Evolutionary conservation across 768 basidiomycete genomes (phyloP).

Genomic region (Boletus pseudo-olivaceus): DNA sequence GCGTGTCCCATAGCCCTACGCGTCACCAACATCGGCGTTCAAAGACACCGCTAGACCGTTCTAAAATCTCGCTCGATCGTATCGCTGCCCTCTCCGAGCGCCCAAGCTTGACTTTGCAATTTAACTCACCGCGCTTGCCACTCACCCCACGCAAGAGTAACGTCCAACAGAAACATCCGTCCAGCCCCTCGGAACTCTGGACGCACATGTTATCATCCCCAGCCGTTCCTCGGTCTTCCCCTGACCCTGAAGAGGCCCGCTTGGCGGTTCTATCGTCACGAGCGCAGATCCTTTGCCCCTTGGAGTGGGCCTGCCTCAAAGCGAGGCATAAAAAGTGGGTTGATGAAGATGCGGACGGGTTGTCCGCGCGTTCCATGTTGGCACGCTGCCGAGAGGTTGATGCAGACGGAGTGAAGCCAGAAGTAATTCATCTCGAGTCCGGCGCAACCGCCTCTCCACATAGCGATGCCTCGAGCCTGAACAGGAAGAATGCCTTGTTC

Average conservation of each 20-base stretch:
- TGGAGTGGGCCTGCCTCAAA: conserved; percentile 74
- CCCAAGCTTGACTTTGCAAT: conserved; percentile 15
- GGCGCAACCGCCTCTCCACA: conserved; percentile 8
- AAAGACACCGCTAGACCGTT: conserved; percentile 20
- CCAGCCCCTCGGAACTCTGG: conserved; percentile 26
- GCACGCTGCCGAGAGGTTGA: conserved; percentile 3
- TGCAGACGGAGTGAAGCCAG: conserved; percentile 13
- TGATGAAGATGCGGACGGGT: conserved; percentile 21
- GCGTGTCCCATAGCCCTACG: conserved; percentile 1
- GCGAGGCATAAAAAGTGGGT: conserved; percentile 31
- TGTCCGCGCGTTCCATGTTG: conserved; percentile 8
- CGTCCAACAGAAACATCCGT: not conserved
- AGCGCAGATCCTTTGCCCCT: conserved; percentile 45
- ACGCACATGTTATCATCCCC: conserved; percentile 31
- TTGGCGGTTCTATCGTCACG: conserved; percentile 28
- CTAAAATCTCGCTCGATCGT: conserved; percentile 29
- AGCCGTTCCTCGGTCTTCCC: conserved; percentile 13
- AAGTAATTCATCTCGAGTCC: conserved; percentile 15
- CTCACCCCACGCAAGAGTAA: conserved; percentile 30
- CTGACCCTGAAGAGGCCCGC: conserved; percentile 24
- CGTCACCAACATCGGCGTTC: conserved; percentile 5
- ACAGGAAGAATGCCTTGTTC: not conserved
- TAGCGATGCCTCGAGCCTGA: not conserved
- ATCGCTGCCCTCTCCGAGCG: conserved; percentile 32
- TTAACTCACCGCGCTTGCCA: conserved; percentile 8